Conservation (phyloP, 164 flowering plant genomes). For the Hamamelis virginiana region DNA sequence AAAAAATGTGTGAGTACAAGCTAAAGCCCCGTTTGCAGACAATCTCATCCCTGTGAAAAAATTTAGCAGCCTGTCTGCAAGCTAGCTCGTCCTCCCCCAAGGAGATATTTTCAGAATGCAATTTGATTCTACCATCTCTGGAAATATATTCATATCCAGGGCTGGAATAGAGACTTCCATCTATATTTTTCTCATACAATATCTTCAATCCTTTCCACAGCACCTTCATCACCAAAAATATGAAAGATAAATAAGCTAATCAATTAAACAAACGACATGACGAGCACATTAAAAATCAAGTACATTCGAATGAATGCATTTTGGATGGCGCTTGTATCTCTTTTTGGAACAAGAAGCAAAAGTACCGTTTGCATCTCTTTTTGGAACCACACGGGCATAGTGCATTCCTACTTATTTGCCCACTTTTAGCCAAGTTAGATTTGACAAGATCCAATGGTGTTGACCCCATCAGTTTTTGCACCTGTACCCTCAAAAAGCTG, state of each 20-base stretch:
- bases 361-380: slow-evolving; percentile 86
- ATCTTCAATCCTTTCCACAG: slow-evolving; percentile 29
- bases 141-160: not conserved
- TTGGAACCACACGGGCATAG: slow-evolving; percentile 93
- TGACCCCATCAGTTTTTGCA: slow-evolving; percentile 89
- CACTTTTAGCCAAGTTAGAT: slow-evolving; percentile 89
- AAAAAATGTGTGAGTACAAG: not conserved
- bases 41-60: not conserved
- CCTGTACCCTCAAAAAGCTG: no score
- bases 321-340: no score
- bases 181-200: not conserved
- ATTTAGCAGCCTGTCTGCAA: not conserved
- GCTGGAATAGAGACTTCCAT: not conserved
- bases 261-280: not conserved
- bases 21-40: not conserved
- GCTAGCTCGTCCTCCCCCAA: not conserved
- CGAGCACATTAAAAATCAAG: not conserved
- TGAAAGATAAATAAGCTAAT: not conserved
- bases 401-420: slow-evolving; percentile 87
- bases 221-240: slow-evolving; percentile 25
- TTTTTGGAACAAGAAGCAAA: not conserved
- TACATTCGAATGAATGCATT: no score
- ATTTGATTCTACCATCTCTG: slow-evolving; percentile 2
- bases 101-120: not conserved
- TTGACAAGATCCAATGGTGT: slow-evolving; percentile 84